These are phyloP conservation scores for Haplosporangium sp. DNA, from an alignment of 371 early-diverging fungal species.

Conservation along the genomic window DNA sequence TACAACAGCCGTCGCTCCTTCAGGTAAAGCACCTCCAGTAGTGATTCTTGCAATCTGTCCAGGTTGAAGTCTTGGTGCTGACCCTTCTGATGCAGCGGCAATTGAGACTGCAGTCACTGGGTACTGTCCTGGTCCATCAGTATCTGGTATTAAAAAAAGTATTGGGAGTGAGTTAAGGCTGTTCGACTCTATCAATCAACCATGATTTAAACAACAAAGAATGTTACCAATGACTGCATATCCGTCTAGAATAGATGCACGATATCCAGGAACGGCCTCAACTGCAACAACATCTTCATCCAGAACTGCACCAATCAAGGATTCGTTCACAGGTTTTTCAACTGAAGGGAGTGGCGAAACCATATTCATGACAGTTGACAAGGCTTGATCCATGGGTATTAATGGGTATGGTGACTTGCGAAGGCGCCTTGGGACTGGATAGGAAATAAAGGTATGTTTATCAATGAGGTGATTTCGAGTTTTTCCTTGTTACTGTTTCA, in stretches of 20 bases:
- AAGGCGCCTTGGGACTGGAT: constrained; percentile 69
- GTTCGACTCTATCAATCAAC: not conserved
- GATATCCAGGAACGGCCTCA: constrained; percentile 87
- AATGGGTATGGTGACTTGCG: constrained; percentile 88
- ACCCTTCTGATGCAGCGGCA: constrained; percentile 61
- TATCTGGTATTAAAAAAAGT: constrained; percentile 54
- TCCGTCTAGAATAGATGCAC: constrained; percentile 93
- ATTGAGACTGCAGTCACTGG: constrained; percentile 71
- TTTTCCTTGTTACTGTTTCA: too few species aligned
- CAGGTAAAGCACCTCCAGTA: constrained; percentile 90
- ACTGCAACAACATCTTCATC: constrained; percentile 80
- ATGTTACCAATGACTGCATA: constrained; percentile 86
- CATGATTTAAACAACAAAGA: too few species aligned
- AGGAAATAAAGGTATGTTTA: too few species aligned
- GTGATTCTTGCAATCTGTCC: constrained; percentile 84
- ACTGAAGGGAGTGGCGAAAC: constrained; percentile 55
- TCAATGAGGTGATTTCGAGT: too few species aligned
- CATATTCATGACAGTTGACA: constrained; percentile 63
- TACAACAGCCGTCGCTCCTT: constrained; percentile 87
- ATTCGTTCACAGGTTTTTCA: constrained; percentile 59
- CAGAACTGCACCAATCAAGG: constrained; percentile 73
- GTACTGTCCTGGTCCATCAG: constrained; percentile 86
- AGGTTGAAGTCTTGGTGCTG: constrained; percentile 47
- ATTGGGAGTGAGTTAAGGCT: not conserved
- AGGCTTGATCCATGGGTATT: constrained; percentile 78